Conservation (phyloP, 2,329 filamentous ascomycete genomes). For the Ophiosphaerella korrae region DNA sequence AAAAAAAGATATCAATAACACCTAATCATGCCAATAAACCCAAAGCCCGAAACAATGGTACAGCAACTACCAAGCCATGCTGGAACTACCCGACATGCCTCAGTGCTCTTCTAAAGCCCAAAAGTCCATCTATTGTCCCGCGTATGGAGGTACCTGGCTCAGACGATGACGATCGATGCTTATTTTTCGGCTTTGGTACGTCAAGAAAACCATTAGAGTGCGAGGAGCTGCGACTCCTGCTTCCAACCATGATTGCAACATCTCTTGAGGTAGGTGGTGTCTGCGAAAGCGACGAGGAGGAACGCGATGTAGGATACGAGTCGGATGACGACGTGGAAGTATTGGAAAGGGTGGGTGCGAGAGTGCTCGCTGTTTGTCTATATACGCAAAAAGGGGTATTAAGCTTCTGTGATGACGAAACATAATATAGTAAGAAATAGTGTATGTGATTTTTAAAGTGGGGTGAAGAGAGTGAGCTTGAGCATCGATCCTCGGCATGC, state of each 20-base stretch:
- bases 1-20: too few species aligned
- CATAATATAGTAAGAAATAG: neutral
- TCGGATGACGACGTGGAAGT: constrained; percentile 14
- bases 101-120: constrained; percentile 13
- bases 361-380: constrained; percentile 5
- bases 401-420: constrained; percentile 15
- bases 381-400: constrained; percentile 20
- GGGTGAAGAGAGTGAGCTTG: neutral
- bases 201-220: constrained; percentile 5
- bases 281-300: constrained; percentile 1
- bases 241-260: neutral
- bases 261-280: neutral
- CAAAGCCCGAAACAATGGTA: too few species aligned
- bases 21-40: too few species aligned
- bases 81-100: constrained; percentile 10
- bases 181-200: constrained; percentile 2
- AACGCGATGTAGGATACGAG: constrained; percentile 7
- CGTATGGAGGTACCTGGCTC: constrained; percentile 3
- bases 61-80: neutral
- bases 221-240: constrained; percentile 9
- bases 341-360: constrained; percentile 10
- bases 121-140: constrained; percentile 11
- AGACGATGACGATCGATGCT: constrained; percentile 10
- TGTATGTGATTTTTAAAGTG: neutral
- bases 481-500: too few species aligned